Conservation (phyloP, 1,139 yeast species). For the Taphrina communis region DNA sequence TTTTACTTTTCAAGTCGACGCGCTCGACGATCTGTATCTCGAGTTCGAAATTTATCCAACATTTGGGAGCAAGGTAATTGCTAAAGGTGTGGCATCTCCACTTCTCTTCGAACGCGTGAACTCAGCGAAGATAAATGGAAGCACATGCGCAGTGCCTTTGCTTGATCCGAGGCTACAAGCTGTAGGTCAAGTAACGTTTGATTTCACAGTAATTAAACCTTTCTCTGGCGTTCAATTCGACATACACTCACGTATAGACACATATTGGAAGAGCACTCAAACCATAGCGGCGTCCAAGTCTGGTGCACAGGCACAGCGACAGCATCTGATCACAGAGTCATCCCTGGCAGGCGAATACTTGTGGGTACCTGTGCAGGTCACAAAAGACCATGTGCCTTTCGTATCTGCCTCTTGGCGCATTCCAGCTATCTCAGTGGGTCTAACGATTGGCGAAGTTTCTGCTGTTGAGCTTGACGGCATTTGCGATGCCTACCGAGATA, state of each 20-base stretch:
- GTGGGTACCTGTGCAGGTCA: conserved; percentile 69
- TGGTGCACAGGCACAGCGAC: conserved; percentile 20
- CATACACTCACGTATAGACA: conserved; percentile 74
- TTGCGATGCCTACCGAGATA: neutral
- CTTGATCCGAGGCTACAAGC: conserved; percentile 81
- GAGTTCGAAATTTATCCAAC: conserved; percentile 94
- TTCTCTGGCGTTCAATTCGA: conserved; percentile 82
- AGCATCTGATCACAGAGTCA: conserved; percentile 77
- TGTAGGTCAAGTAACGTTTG: conserved; percentile 79
- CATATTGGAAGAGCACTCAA: conserved; percentile 92
- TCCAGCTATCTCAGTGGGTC: conserved; percentile 3
- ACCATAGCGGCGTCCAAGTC: conserved; percentile 48
- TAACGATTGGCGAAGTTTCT: conserved; percentile 15
- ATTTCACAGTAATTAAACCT: conserved; percentile 86
- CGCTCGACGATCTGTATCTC: conserved; percentile 74
- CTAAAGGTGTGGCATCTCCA: conserved; percentile 79
- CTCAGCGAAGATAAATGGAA: conserved; percentile 43
- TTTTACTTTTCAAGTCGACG: conserved; percentile 84
- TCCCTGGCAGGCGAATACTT: conserved; percentile 83
- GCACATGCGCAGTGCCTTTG: conserved; percentile 63
- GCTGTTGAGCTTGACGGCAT: conserved; percentile 16
- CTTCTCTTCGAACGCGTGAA: conserved; percentile 56
- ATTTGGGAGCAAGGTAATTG: conserved; percentile 89
- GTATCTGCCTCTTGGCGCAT: conserved; percentile 62
- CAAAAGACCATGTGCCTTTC: conserved; percentile 84